Evolutionary conservation across 352 stramenopile species (phyloP), one percentile per base, ranked within the genome.

Genomic region (Pythium dissimile): DNA sequence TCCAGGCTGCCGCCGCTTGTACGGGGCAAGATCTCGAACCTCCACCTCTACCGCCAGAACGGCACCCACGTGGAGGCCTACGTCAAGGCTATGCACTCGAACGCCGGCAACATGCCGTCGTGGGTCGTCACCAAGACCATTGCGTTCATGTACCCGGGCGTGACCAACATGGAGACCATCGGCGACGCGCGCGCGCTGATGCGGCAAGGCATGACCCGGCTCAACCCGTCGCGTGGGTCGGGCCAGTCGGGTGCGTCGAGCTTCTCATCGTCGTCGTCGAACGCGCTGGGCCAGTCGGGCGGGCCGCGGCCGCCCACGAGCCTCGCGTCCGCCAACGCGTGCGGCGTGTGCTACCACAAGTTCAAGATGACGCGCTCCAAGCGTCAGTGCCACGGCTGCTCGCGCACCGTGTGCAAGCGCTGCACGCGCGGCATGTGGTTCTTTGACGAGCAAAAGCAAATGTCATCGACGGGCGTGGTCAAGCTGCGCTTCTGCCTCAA

Each of bases 81-180:
- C 15, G 50, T 61, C 32, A 59, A 72, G 30, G 65, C 69, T 31
- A 68, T 73, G 38, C 65, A 76, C 49, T 71, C 69, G 24, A 72
- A 65, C 5, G 69, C 64, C 1, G 69, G 69, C 3, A 73, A 26
- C 37, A 61, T 76, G 56, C 69, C 69, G 23, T 71, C 61, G 5
- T 73, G 60, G 44, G 61, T 60, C 13, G 69, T 69, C 6, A 76
- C 69, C 45, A 76, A 76, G 61, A 76, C 69, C 20, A 71, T 76
- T 28, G 45, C 61, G 48, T 69, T 76, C 42, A 62, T 71, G 50
- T 76, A 55, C 28, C 65, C 65, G 2, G 69, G 65, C 10, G 63
- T 76, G 23, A 45, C 59, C 30, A 76, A 76, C 54, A 62, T 76
- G 42, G 65, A 62, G 44, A 73, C 65, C 0, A 41, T 76, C 44